A percentile compares a stretch with the other conserved stretches of the same genome.
These are phyloP conservation scores for Debaryomyces psychrophilus DNA, from an alignment of 1,139 yeast species.

Conservation along the genomic window DNA sequence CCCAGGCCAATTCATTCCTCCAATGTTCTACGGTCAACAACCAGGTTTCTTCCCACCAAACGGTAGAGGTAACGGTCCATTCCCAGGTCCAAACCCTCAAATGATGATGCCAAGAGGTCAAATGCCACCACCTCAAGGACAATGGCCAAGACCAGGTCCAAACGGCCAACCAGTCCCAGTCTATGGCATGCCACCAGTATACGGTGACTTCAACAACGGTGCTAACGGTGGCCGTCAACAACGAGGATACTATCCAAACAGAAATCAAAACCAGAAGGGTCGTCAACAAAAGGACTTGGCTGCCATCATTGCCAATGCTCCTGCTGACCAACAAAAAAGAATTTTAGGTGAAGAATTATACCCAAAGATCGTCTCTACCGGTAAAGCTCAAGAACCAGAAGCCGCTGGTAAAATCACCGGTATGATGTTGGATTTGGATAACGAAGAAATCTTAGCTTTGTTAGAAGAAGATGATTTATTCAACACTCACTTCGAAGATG, in stretches of 20 bases:
- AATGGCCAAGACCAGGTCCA: conserved; percentile 79
- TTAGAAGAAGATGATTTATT: conserved; percentile 89
- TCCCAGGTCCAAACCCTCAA: conserved; percentile 86
- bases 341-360: conserved; percentile 96
- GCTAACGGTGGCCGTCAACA: conserved; percentile 42
- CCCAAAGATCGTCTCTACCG: conserved; percentile 90
- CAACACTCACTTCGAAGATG: conserved; percentile 92
- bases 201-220: conserved; percentile 53
- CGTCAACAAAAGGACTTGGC: conserved; percentile 51
- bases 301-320: conserved; percentile 63
- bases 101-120: conserved; percentile 87
- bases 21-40: conserved; percentile 91
- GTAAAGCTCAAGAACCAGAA: conserved; percentile 84
- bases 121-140: conserved; percentile 70
- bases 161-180: conserved; percentile 80
- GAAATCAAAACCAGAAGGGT: conserved; percentile 37
- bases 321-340: conserved; percentile 93
- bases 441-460: conserved; percentile 85
- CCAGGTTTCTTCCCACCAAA: conserved; percentile 81
- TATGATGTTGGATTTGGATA: conserved; percentile 96
- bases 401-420: conserved; percentile 99
- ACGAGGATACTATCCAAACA: conserved; percentile 53
- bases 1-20: conserved; percentile 95
- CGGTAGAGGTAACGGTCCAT: conserved; percentile 80
- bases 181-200: conserved; percentile 84